Conservation (phyloP, 140 eudicot species). For the Cichorium intybus region DNA sequence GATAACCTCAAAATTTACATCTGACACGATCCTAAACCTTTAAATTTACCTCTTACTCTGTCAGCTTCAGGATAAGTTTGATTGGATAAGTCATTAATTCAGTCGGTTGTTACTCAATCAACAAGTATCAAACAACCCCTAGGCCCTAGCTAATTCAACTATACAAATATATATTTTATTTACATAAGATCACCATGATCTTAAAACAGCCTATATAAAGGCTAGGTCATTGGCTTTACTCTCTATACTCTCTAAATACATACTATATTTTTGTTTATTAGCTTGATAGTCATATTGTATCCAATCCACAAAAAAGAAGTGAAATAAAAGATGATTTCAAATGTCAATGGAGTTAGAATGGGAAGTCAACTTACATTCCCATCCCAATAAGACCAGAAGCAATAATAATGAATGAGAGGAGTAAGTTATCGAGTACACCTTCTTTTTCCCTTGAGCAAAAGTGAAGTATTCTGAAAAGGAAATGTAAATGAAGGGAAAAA, state of each 20-base stretch:
- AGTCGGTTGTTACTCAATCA: no score
- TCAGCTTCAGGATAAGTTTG: no score
- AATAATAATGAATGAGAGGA: constrained; percentile 31
- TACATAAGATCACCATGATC: no score
- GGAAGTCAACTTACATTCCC: constrained; percentile 33
- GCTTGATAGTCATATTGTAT: background rate
- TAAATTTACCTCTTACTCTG: no score
- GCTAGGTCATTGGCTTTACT: no score
- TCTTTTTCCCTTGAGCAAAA: constrained; percentile 30
- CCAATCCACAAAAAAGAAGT: background rate
- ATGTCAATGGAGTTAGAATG: constrained; percentile 21
- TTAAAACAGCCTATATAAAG: no score
- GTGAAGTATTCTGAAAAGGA: constrained; percentile 43
- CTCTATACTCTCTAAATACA: background rate
- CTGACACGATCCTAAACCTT: no score
- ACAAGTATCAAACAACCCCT: no score
- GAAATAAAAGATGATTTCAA: background rate
- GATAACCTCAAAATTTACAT: no score
- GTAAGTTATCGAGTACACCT: constrained; percentile 23
- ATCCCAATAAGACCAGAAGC: constrained; percentile 28
- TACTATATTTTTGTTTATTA: background rate
- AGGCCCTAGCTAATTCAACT: no score
- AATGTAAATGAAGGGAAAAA: constrained; percentile 38
- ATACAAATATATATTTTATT: no score
- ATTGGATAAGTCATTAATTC: no score